phyloP scores from a whole-genome alignment of 768 basidiomycete species.

The Termitomyces heimii region DNA sequence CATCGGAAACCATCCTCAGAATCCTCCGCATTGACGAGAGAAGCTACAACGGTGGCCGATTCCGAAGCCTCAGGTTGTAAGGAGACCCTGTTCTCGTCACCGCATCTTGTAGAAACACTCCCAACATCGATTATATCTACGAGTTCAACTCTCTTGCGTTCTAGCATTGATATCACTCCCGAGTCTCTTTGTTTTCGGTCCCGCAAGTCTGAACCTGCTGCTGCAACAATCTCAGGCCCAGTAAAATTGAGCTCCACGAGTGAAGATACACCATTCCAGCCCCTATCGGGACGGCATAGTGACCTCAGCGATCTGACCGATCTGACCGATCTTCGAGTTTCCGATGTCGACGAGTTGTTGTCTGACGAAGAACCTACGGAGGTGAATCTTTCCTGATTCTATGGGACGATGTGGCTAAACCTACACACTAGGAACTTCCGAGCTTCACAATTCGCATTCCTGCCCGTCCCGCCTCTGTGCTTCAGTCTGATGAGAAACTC shows the following conservation, averaged over 20 bases:
- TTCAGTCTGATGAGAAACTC: neutral
- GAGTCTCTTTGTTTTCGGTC: neutral
- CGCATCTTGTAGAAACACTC: neutral
- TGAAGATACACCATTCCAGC: neutral
- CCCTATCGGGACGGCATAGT: slow-evolving; percentile 25
- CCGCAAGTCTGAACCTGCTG: neutral
- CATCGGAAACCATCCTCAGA: neutral
- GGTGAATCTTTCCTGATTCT: neutral
- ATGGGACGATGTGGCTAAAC: neutral
- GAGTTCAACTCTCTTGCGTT: neutral
- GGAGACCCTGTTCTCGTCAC: neutral
- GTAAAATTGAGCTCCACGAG: neutral
- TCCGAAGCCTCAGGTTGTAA: neutral
- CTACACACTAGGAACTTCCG: slow-evolving; percentile 4
- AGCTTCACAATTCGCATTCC: slow-evolving; percentile 31
- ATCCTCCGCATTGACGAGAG: neutral
- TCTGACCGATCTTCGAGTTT: slow-evolving; percentile 16
- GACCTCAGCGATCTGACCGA: slow-evolving; percentile 27
- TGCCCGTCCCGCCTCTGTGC: slow-evolving; percentile 12
- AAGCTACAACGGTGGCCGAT: neutral
- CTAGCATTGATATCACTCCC: neutral
- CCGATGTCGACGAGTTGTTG: slow-evolving; percentile 12
- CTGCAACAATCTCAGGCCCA: neutral
- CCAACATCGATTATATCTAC: neutral
- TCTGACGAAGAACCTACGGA: slow-evolving; percentile 1